A percentile compares a stretch with the other conserved stretches of the same genome.
Evolutionary conservation across 2,329 filamentous ascomycete genomes (phyloP).

Genomic region (Stemphylium beticola): DNA sequence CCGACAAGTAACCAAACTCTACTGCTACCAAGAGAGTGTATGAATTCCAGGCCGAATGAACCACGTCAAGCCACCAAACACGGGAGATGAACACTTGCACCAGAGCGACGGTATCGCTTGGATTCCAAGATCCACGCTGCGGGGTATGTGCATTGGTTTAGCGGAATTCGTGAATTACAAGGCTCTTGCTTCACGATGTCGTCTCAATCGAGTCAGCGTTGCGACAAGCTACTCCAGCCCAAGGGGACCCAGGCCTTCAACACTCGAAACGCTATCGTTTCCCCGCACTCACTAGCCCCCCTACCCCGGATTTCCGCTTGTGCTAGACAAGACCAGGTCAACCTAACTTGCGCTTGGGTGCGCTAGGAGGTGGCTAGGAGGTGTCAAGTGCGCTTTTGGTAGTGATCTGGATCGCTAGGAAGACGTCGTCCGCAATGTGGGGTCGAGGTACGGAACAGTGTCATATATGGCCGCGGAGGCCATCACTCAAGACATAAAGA

Average conservation of each 20-base stretch:
- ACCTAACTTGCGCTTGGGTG: not conserved
- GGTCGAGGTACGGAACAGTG: not conserved
- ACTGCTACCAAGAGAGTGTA: too few species aligned
- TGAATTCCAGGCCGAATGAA: not conserved
- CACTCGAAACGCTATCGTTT: conserved; percentile 11
- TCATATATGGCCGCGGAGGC: not conserved
- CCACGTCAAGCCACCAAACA: not conserved
- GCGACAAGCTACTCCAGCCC: conserved; percentile 4
- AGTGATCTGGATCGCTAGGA: conserved; percentile 13
- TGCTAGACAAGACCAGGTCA: conserved; percentile 7
- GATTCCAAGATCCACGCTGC: conserved; percentile 9
- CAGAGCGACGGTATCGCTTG: conserved; percentile 16
- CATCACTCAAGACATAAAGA: not conserved
- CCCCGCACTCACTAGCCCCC: conserved; percentile 31
- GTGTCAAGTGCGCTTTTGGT: not conserved
- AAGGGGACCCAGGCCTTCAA: conserved; percentile 11
- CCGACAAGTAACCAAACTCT: too few species aligned
- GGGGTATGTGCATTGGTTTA: conserved; percentile 12
- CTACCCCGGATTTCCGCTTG: conserved; percentile 30
- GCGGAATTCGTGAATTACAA: too few species aligned
- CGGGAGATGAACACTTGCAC: conserved; percentile 1
- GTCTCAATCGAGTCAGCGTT: conserved; percentile 26
- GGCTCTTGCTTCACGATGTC: conserved; percentile 1
- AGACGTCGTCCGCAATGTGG: conserved; percentile 9
- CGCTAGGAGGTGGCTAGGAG: conserved; percentile 1